These are phyloP conservation scores for Acaromyces ingoldii DNA, from an alignment of 1,284 basidiomycete genomes.

Conservation along the genomic window DNA sequence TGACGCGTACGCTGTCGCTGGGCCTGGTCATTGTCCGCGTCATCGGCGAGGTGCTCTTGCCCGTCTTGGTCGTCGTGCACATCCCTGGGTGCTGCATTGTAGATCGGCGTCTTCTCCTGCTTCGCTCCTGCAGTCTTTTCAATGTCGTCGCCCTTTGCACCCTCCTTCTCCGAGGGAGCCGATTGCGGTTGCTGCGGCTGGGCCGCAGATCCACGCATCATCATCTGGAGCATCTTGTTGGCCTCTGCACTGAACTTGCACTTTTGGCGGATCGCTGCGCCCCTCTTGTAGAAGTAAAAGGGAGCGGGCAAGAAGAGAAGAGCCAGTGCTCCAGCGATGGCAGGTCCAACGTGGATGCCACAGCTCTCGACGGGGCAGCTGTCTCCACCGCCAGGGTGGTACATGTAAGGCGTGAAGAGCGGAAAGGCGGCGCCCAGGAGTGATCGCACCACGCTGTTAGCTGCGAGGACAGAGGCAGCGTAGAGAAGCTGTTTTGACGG, in stretches of 20 bases:
- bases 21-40: no score
- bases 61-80: no score
- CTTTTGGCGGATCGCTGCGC: slow-evolving; percentile 9
- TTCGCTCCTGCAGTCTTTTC: no score
- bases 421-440: slow-evolving; percentile 12
- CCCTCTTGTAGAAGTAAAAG: slow-evolving; percentile 14
- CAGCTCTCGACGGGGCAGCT: slow-evolving; percentile 6
- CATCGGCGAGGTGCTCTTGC: no score
- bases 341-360: slow-evolving; percentile 17
- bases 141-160: no score
- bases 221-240: slow-evolving; percentile 7
- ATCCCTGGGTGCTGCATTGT: no score
- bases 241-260: slow-evolving; percentile 17
- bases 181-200: no score
- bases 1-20: no score
- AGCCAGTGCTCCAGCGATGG: slow-evolving; percentile 11
- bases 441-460: slow-evolving; percentile 13
- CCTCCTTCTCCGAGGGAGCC: no score
- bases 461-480: slow-evolving; percentile 15
- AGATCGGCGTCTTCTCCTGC: no score
- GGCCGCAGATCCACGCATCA: no score
- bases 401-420: slow-evolving; percentile 13
- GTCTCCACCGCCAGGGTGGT: slow-evolving; percentile 6
- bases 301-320: slow-evolving; percentile 15
- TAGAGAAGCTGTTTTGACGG: no score